Evolutionary conservation across 345 rosid genomes (phyloP), one percentile per base, ranked within the genome.

Genomic region (Theobroma cacao): DNA sequence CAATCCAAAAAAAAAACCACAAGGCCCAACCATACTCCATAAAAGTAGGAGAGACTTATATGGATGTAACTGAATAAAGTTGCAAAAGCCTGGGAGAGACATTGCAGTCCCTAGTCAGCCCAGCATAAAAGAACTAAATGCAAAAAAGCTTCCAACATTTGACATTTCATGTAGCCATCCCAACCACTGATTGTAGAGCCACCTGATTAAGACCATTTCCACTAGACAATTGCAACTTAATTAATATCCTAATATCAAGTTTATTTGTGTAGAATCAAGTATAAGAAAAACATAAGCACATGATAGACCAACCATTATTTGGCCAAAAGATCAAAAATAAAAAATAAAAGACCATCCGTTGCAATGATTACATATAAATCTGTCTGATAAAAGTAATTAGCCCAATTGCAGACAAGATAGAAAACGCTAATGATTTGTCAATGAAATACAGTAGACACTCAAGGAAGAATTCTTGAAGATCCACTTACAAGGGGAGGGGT

Each of bases 401-500:
- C 41, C 50, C 40, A 10, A 72, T 24, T 52, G 61, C 11, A 33
- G 31, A 72, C 31, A 50, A 52, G 47, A 2, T 22, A 20, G 4
- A 45, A 66, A 14, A 45, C 15, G 56, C 26, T 30, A 71, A 7
- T 18, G 60, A 50, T 50, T 55, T 55, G 48, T n/a, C 20, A 36
- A 7, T 34, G n/a, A 73, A 34, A 73, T n/a, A 73, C 17, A 41
- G 24, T 71, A 4, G 18, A 8, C 50, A 43, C 43, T 40, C 1
- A 55, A 38, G 43, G 56, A 77, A 72, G 31, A 50, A 11, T 38
- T 50, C 76, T 75, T 82, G 72, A 69, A 70, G 65, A 80, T 82
- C 78, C 78, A 90, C 99, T 90, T 91, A 95, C 99, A 84, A 95
- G 98, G 70, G 99, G 93, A 85, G 99, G 99, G 77, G 99, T 92